Evolutionary conservation across 2,329 filamentous ascomycete species (phyloP).

Genomic region (Diaporthe caulivora): DNA sequence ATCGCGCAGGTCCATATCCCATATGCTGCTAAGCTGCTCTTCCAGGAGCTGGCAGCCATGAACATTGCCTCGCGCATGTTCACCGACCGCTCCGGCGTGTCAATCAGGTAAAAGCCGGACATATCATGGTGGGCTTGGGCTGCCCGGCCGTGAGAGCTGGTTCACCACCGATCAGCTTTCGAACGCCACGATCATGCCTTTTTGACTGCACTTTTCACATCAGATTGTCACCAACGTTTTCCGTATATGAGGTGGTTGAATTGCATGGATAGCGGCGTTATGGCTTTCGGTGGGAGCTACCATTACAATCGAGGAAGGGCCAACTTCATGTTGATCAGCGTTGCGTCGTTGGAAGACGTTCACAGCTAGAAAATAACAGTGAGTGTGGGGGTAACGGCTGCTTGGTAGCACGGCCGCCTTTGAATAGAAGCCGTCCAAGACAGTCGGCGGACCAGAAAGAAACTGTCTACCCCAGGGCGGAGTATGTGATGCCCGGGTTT

Average conservation of each 20-base stretch:
- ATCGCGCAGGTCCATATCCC: constrained; percentile 98
- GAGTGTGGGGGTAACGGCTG: neutral
- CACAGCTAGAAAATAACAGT: neutral
- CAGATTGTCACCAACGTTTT: constrained; percentile 27
- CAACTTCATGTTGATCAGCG: neutral
- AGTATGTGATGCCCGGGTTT: too few relatives aligned
- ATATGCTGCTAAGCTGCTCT: constrained; percentile 96
- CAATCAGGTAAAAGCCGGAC: constrained; percentile 66
- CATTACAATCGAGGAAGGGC: constrained; percentile 15
- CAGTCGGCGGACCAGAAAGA: neutral
- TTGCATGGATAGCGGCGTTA: constrained; percentile 39
- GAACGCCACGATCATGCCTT: neutral
- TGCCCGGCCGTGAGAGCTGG: neutral
- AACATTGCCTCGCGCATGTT: constrained; percentile 99
- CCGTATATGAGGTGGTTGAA: constrained; percentile 6
- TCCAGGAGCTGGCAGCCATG: constrained; percentile 98
- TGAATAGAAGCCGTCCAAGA: constrained; percentile 6
- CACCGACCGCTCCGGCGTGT: constrained; percentile 83
- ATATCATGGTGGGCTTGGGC: neutral
- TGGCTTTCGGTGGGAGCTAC: constrained; percentile 18
- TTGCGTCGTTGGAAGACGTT: neutral
- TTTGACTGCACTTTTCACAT: constrained; percentile 7
- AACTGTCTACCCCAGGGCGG: neutral
- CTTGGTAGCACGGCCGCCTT: neutral
- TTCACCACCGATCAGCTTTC: neutral